Evolutionary conservation across 495 filamentous ascomycete genomes (phyloP).

Genomic region (Tuber microsphaerosporum): DNA sequence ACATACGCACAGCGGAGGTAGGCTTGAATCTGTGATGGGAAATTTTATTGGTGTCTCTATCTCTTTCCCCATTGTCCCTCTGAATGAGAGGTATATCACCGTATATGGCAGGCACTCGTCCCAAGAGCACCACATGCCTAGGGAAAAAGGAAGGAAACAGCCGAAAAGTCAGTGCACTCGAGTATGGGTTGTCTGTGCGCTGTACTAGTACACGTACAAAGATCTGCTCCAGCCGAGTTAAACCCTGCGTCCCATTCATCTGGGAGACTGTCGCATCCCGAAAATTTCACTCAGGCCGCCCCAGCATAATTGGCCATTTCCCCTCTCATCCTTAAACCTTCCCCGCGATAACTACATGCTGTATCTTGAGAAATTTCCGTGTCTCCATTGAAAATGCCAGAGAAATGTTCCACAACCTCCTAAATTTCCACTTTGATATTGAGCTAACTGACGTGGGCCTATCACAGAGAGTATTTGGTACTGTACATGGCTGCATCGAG

Average conservation of each 20-base stretch:
- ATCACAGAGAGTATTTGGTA: not conserved
- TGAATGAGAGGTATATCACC: not conserved
- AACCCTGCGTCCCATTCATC: not conserved
- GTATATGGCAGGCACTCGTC: not conserved
- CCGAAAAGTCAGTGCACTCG: not conserved
- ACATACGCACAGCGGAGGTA: not conserved
- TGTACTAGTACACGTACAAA: too few relatives aligned
- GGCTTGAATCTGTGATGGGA: not conserved
- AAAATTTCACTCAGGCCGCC: not conserved
- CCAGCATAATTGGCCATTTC: not conserved
- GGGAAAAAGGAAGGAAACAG: not conserved
- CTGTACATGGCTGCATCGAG: not conserved
- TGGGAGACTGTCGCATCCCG: not conserved
- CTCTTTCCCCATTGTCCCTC: not conserved
- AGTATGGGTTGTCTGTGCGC: constrained; percentile 1
- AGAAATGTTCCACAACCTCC: not conserved
- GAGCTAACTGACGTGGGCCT: not conserved
- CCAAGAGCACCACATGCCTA: not conserved
- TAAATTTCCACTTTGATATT: not conserved
- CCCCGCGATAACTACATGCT: not conserved
- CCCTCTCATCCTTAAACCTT: not conserved
- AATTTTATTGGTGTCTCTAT: not conserved
- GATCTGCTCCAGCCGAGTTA: not conserved
- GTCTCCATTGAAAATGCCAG: not conserved
- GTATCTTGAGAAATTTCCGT: not conserved